A percentile compares a stretch with the other conserved stretches of the same genome.
These are phyloP conservation scores for Thermothielavioides terrestris DNA, from an alignment of 495 filamentous ascomycete genomes.

Conservation along the genomic window DNA sequence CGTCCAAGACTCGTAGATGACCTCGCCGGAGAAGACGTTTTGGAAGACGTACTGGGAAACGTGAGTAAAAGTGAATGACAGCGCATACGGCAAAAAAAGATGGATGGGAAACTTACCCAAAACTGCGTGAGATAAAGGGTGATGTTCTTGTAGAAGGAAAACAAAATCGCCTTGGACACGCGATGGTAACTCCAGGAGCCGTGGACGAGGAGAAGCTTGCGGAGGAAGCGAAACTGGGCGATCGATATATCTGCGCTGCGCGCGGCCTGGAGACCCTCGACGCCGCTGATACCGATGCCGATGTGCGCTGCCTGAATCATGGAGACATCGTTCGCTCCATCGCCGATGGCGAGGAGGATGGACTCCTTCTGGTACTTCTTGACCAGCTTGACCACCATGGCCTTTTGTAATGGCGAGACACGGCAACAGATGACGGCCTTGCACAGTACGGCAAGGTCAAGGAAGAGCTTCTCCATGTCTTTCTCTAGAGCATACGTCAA, in stretches of 20 bases:
- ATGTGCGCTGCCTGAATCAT: conserved; percentile 99
- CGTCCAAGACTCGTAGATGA: conserved; percentile 99
- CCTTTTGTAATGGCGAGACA: conserved; percentile 98
- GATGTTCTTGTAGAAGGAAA: conserved; percentile 99
- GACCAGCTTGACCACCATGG: conserved; percentile 95
- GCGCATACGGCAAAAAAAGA: background rate
- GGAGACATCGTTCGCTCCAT: conserved; percentile 96
- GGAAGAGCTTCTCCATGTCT: conserved; percentile 86
- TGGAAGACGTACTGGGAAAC: conserved; percentile 78
- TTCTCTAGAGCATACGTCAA: conserved; percentile 90
- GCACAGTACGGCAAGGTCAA: conserved; percentile 89
- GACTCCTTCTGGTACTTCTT: conserved; percentile 84
- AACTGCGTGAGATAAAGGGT: conserved; percentile 98
- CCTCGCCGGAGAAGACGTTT: conserved; percentile 94
- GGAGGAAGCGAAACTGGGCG: conserved; percentile 90
- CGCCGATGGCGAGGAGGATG: conserved; percentile 89
- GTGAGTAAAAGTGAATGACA: conserved; percentile 27
- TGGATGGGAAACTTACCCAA: conserved; percentile 55
- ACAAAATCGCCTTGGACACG: conserved; percentile 91
- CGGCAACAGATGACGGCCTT: conserved; percentile 99
- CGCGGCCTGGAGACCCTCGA: conserved; percentile 97
- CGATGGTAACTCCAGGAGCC: conserved; percentile 97
- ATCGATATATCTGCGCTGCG: conserved; percentile 94
- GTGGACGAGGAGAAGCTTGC: conserved; percentile 91
- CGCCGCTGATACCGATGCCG: conserved; percentile 93